phyloP scores from a whole-genome alignment of 2,329 filamentous ascomycete genomes.

The Dothiorella sarmentorum region DNA sequence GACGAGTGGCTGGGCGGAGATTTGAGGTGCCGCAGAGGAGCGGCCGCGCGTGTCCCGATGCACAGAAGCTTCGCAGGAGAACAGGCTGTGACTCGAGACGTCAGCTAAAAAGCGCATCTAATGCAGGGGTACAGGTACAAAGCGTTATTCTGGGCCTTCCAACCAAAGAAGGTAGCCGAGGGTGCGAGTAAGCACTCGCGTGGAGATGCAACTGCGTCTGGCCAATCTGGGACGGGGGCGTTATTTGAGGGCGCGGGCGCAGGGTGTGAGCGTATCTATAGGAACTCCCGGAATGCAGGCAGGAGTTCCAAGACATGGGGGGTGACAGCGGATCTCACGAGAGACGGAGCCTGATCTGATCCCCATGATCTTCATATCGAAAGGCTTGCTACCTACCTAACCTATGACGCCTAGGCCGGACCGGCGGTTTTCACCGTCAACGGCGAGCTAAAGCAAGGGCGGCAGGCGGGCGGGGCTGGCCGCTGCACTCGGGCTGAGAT shows the following conservation, averaged over 20 bases:
- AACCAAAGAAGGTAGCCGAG: neutral
- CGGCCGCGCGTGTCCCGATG: neutral
- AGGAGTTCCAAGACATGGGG: conserved; percentile 7
- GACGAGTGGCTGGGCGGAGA: conserved; percentile 12
- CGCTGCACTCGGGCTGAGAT: conserved; percentile 7
- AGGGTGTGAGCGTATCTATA: neutral
- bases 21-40: conserved; percentile 10
- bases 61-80: neutral
- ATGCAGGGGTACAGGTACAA: conserved; percentile 10
- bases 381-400: too few relatives aligned
- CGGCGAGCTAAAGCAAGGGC: conserved; percentile 6
- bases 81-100: conserved; percentile 3
- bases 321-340: conserved; percentile 7
- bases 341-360: conserved; percentile 5
- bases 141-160: conserved; percentile 7
- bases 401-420: too few relatives aligned
- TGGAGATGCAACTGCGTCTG: neutral
- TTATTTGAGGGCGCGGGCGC: conserved; percentile 4
- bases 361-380: conserved; percentile 5
- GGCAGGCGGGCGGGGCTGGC: conserved; percentile 3
- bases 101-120: conserved; percentile 7
- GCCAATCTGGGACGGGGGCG: conserved; percentile 1
- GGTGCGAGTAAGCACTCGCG: conserved; percentile 5
- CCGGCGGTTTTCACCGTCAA: neutral
- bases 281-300: neutral